Evolutionary conservation across 345 rosid species (phyloP).

Genomic region (Hibiscus trionum): DNA sequence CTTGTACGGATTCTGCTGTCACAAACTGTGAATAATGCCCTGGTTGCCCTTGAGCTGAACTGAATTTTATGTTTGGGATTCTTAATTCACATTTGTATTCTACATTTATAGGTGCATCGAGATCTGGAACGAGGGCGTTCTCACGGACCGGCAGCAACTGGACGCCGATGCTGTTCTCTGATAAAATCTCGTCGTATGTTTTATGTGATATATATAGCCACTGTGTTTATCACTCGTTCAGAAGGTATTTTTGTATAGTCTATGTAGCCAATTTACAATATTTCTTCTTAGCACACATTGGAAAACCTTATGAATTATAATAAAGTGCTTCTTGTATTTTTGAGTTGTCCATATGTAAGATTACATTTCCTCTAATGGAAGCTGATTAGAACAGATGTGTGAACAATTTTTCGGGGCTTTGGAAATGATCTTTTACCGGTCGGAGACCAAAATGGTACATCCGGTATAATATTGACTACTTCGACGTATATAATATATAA

Average conservation of each 20-base stretch:
- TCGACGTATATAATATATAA: background rate
- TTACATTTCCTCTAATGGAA: background rate
- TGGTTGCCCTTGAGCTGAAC: background rate
- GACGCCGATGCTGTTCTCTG: conserved; percentile 25
- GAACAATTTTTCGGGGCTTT: background rate
- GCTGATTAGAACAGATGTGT: background rate
- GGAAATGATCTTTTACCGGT: background rate
- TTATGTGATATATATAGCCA: conserved; percentile 2
- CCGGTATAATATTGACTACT: background rate
- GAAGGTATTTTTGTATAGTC: conserved; percentile 1
- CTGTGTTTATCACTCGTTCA: background rate
- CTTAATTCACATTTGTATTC: background rate
- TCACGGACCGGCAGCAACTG: conserved; percentile 40
- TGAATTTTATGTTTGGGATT: background rate
- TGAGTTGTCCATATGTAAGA: background rate
- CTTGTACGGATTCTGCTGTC: background rate
- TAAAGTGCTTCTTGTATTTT: background rate
- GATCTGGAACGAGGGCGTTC: conserved; percentile 75
- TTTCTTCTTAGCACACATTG: background rate
- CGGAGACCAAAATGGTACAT: background rate
- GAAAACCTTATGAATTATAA: background rate
- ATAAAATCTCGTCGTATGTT: background rate
- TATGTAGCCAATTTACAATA: background rate
- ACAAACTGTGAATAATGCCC: background rate
- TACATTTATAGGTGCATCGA: conserved; percentile 45